phyloP scores from a whole-genome alignment of 2,329 filamentous ascomycete genomes.

The Zymoseptoria tritici region DNA sequence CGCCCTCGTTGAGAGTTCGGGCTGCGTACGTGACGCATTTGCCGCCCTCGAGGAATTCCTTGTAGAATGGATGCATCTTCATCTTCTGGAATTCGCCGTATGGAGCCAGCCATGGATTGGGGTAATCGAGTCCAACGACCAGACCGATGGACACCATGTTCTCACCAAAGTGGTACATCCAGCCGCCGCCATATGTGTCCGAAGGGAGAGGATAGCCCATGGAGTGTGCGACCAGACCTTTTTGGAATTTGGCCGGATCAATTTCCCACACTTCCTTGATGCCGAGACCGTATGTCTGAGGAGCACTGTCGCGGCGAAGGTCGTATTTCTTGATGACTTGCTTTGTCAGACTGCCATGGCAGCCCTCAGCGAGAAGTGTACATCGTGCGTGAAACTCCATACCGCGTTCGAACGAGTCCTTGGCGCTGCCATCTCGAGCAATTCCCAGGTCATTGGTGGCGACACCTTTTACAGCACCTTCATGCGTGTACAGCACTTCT shows the following conservation, averaged over 20 bases:
- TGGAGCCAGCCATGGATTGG: slow-evolving; percentile 92
- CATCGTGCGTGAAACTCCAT: slow-evolving; percentile 97
- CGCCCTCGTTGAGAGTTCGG: slow-evolving; percentile 83
- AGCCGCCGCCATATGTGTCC: slow-evolving; percentile 94
- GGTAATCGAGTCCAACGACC: slow-evolving; percentile 89
- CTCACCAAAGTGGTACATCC: slow-evolving; percentile 99
- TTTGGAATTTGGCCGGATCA: slow-evolving; percentile 81
- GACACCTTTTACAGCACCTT: slow-evolving; percentile 86
- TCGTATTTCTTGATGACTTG: slow-evolving; percentile 93
- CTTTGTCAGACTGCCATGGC: slow-evolving; percentile 91
- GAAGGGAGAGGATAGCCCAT: slow-evolving; percentile 85
- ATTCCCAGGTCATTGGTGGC: slow-evolving; percentile 94
- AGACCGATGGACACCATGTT: slow-evolving; percentile 89
- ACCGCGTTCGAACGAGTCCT: slow-evolving; percentile 85
- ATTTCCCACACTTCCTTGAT: slow-evolving; percentile 98
- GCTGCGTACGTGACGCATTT: slow-evolving; percentile 97
- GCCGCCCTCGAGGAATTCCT: slow-evolving; percentile 78
- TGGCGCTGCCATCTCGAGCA: slow-evolving; percentile 70
- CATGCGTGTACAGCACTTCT: slow-evolving; percentile 77
- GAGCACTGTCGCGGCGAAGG: slow-evolving; percentile 77
- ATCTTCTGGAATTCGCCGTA: slow-evolving; percentile 97
- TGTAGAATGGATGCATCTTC: slow-evolving; percentile 94
- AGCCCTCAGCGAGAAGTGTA: slow-evolving; percentile 89
- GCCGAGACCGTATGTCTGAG: slow-evolving; percentile 90
- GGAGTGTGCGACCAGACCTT: slow-evolving; percentile 77